Conservation (phyloP, 176 grass and related monocot genomes). For the Phyllostachys edulis region DNA sequence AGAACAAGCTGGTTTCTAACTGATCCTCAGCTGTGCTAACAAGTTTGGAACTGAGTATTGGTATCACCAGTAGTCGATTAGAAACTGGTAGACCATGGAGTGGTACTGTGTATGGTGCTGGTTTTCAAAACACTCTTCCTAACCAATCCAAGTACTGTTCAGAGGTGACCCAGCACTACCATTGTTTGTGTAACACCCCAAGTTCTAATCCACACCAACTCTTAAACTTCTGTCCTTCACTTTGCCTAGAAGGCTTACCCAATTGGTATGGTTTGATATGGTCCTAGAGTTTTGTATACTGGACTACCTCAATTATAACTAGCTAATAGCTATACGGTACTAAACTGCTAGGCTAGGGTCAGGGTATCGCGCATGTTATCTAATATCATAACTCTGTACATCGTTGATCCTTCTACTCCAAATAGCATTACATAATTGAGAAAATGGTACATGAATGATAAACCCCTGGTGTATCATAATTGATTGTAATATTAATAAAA, state of each 20-base stretch:
- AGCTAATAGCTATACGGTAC: background rate
- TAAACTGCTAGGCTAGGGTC: background rate
- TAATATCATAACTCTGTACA: background rate
- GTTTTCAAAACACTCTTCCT: background rate
- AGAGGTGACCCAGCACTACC: background rate
- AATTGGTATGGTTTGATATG: background rate
- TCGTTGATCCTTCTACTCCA: background rate
- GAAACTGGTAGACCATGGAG: background rate
- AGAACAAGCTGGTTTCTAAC: background rate
- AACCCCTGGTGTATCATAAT: background rate
- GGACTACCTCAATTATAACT: background rate
- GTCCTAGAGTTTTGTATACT: background rate
- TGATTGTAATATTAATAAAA: background rate
- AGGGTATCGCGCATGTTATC: background rate
- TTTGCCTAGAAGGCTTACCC: slow-evolving; percentile 3
- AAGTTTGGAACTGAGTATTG: background rate
- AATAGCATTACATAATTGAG: background rate
- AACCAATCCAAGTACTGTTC: background rate
- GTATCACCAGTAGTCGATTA: background rate
- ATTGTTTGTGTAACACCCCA: background rate
- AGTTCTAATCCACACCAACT: background rate
- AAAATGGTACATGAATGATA: background rate
- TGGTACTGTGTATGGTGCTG: background rate
- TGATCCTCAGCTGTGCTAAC: background rate
- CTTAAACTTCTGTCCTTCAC: background rate